Evolutionary conservation across 2,329 filamentous ascomycete genomes (phyloP), one percentile per base, ranked within the genome.

Genomic region (Diaporthe citriasiana): DNA sequence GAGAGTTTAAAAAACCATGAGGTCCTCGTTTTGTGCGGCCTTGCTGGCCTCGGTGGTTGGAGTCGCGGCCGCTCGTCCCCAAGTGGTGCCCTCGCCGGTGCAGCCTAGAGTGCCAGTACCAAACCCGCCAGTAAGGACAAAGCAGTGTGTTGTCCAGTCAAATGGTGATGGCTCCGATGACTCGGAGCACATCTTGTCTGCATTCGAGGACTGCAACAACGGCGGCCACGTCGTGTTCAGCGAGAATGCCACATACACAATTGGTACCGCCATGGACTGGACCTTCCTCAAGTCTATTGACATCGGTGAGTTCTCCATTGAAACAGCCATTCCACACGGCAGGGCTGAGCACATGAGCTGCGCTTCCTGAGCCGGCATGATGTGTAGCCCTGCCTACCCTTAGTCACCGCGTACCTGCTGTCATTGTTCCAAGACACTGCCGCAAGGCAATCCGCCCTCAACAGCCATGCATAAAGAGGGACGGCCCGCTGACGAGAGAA

Each of bases 201-300:
- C 89, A 3, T 80, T 91, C 73, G 82, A 88, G 50, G 79, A 86
- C 65, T 91, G 89, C 80, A 92, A 92, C 78, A 84, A 89, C 74
- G 90, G 90, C 10, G 90, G 90, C 8, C 87, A 87, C 73, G 88
- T 92, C 19, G 83, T 92, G 13, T 89, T 92, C 71, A 84, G 87
- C 4, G 82, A 84, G 45, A 85, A 86, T 22, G 83, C 85, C 72
- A 87, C 85, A 3, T 93, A 92, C 78, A 89, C 86, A 12, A 87
- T 93, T 74, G 90, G 89, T 33, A 92, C 89, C 1, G 90, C 90
- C 1, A 80, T 93, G 75, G 89, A 93, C 78, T 81, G 92, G 81
- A 92, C 89, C 0, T 91, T 90, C 78, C 81, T 93, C 38, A 85
- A 89, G 68, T 84, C 89, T 76, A 85, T 93, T 51, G 91, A 93